Evolutionary conservation across 2,329 filamentous ascomycete species (phyloP).

Genomic region (Aspergillus piperis): DNA sequence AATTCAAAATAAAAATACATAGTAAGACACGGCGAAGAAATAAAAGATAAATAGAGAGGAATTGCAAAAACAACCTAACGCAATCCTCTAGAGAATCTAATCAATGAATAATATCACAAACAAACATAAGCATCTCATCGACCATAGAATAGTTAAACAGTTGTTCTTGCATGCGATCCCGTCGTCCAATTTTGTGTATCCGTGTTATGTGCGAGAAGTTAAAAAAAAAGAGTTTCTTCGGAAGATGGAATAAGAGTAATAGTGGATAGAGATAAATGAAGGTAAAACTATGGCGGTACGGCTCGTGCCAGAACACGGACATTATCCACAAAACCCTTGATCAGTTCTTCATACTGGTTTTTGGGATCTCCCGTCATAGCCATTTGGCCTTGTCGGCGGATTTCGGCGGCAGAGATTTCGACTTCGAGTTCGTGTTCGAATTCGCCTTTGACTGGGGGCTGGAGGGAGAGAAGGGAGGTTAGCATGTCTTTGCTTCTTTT

Average conservation of each 20-base stretch:
- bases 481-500: background rate
- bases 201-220: background rate
- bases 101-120: no score
- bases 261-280: no score
- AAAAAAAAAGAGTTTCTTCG: background rate
- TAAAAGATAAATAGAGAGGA: background rate
- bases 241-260: background rate
- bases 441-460: slow-evolving; percentile 38
- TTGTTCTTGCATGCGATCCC: background rate
- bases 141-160: no score
- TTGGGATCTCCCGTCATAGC: slow-evolving; percentile 40
- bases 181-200: background rate
- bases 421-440: slow-evolving; percentile 54
- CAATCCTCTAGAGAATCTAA: no score
- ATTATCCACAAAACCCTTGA: slow-evolving; percentile 54
- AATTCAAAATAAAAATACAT: background rate
- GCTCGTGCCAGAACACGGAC: slow-evolving; percentile 48
- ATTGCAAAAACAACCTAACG: no score
- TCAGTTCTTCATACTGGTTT: slow-evolving; percentile 48
- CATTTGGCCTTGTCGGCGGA: slow-evolving; percentile 48
- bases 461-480: background rate
- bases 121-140: no score
- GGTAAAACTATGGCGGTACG: slow-evolving; percentile 32
- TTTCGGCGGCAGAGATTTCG: slow-evolving; percentile 49
- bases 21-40: slow-evolving; percentile 2